Evolutionary conservation across 192 early-diverging fungal genomes (phyloP).

Genomic region (Mortierella hygrophila): DNA sequence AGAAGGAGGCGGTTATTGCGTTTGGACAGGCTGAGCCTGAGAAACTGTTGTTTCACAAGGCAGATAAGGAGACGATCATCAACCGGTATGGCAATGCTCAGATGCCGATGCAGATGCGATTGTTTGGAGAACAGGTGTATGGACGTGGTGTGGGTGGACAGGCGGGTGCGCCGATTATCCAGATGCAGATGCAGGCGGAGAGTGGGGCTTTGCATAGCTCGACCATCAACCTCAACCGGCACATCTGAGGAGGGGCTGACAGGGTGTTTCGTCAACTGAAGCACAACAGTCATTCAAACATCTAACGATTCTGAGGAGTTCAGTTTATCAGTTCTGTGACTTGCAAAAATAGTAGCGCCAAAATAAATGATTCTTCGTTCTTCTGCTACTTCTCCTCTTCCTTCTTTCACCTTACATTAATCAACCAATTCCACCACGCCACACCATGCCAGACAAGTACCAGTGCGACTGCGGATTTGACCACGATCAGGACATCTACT

Average conservation of each 20-base stretch:
- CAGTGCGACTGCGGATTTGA: not conserved
- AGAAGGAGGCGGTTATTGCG: conserved; percentile 9
- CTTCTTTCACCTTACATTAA: not conserved
- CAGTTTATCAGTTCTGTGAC: no score
- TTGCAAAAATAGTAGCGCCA: no score
- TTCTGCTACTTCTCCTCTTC: no score
- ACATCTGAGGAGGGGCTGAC: not conserved
- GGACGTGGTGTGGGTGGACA: not conserved
- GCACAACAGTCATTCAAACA: no score
- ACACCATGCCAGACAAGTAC: not conserved
- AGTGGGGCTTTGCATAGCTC: not conserved
- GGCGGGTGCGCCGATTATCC: conserved; percentile 3
- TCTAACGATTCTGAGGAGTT: no score
- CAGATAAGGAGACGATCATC: not conserved
- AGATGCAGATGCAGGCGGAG: not conserved
- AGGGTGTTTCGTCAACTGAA: no score
- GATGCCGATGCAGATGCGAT: not conserved
- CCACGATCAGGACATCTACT: not conserved
- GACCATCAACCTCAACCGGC: not conserved
- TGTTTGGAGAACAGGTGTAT: conserved; percentile 1
- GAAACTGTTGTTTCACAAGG: not conserved
- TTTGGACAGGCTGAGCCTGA: conserved; percentile 13
- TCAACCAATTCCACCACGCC: not conserved
- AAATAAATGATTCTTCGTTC: no score
- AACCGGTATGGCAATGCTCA: not conserved